phyloP scores from a whole-genome alignment of 192 early-diverging fungal species.

The Coemansia sp. region DNA sequence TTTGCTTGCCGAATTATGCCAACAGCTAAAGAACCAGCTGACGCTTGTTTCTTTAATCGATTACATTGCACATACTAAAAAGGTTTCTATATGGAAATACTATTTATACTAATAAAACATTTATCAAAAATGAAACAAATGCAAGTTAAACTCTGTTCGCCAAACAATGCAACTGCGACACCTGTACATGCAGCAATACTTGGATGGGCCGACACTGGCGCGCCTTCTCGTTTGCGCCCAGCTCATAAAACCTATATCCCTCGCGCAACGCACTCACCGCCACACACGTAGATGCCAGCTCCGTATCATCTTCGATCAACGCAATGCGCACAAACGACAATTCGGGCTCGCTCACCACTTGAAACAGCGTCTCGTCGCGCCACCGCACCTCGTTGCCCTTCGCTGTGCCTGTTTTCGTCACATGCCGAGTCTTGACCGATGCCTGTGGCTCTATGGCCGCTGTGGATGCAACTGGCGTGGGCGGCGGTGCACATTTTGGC shows the following conservation, averaged over 20 bases:
- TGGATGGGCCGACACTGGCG: slow-evolving; percentile 20
- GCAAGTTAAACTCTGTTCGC: slow-evolving; percentile 6
- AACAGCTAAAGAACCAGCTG: not conserved
- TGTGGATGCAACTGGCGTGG: slow-evolving; percentile 16
- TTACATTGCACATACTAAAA: too few relatives aligned
- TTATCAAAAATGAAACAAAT: not conserved
- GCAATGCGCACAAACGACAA: slow-evolving; percentile 43
- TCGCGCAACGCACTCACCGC: slow-evolving; percentile 36
- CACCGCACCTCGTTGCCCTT: slow-evolving; percentile 43
- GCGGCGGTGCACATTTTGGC: slow-evolving; percentile 21
- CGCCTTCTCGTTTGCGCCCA: slow-evolving; percentile 37
- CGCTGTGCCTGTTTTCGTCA: slow-evolving; percentile 19
- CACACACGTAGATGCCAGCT: slow-evolving; percentile 42
- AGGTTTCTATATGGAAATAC: too few relatives aligned
- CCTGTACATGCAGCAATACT: slow-evolving; percentile 39
- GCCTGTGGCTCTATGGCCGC: not conserved
- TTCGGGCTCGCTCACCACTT: slow-evolving; percentile 38
- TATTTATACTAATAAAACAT: not conserved
- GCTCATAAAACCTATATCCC: slow-evolving; percentile 48
- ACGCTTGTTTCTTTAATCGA: not conserved
- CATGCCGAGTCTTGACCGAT: slow-evolving; percentile 18
- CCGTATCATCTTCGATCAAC: slow-evolving; percentile 41
- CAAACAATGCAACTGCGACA: slow-evolving; percentile 47
- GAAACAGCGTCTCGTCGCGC: slow-evolving; percentile 35
- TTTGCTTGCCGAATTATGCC: too few relatives aligned